These are phyloP conservation scores for Candida ascalaphidarum DNA, from an alignment of 805 yeast species.

Conservation along the genomic window DNA sequence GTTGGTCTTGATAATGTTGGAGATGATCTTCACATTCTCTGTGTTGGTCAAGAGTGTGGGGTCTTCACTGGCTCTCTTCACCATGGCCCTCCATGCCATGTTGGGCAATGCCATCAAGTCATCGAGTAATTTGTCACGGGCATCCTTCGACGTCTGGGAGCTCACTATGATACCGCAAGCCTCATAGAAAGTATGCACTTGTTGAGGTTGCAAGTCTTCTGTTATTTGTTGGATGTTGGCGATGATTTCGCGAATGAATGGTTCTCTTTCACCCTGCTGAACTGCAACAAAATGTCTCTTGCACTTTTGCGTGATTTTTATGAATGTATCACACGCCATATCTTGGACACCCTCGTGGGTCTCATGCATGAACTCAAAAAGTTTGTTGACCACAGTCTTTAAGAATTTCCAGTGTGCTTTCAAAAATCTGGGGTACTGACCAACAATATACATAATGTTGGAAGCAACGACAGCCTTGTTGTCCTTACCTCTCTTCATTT, in stretches of 20 bases:
- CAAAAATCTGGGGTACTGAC: slow-evolving; percentile 95
- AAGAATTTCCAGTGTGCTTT: slow-evolving; percentile 98
- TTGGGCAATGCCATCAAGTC: slow-evolving; percentile 90
- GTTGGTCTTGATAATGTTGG: slow-evolving; percentile 90
- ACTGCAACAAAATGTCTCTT: slow-evolving; percentile 88
- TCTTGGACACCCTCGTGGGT: slow-evolving; percentile 99
- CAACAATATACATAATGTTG: slow-evolving; percentile 99
- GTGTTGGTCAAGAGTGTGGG: slow-evolving; percentile 69
- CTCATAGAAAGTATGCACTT: slow-evolving; percentile 94
- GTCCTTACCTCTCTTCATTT: slow-evolving; percentile 94
- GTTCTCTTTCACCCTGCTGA: slow-evolving; percentile 79
- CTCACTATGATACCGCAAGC: slow-evolving; percentile 93
- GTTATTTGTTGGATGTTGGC: slow-evolving; percentile 77
- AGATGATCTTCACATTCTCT: slow-evolving; percentile 86
- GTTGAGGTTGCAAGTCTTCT: slow-evolving; percentile 91
- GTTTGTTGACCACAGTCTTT: slow-evolving; percentile 89
- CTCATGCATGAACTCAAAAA: slow-evolving; percentile 98
- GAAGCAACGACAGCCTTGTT: slow-evolving; percentile 99
- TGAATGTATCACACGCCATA: slow-evolving; percentile 99
- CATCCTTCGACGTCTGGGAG: slow-evolving; percentile 67
- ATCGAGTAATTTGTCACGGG: slow-evolving; percentile 61
- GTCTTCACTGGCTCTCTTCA: slow-evolving; percentile 75
- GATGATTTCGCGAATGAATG: slow-evolving; percentile 87
- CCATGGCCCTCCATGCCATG: slow-evolving; percentile 88
- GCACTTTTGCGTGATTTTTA: slow-evolving; percentile 91